phyloP scores from a whole-genome alignment of 2,329 filamentous ascomycete species.

The Ascochyta koolunga region DNA sequence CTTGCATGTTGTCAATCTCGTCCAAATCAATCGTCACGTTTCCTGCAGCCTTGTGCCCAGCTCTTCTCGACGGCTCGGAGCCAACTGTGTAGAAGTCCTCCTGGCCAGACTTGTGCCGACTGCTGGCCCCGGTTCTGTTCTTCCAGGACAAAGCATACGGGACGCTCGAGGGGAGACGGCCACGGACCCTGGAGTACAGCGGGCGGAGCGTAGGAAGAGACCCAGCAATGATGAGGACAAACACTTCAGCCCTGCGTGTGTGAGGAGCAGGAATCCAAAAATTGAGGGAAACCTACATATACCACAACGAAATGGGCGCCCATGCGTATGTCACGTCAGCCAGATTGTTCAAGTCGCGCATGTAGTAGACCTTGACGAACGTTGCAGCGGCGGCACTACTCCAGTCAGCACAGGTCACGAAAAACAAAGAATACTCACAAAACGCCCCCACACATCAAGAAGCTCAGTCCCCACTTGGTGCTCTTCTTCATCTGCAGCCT shows the following conservation, averaged over 20 bases:
- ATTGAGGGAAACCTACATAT: not conserved
- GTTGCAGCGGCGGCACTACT: slow-evolving; percentile 3
- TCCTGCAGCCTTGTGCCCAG: not conserved
- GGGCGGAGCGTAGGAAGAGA: slow-evolving; percentile 45
- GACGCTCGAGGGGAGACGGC: not conserved
- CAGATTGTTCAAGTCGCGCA: slow-evolving; percentile 1
- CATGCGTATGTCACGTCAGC: slow-evolving; percentile 4
- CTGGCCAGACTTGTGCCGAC: not conserved
- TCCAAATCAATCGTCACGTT: not conserved
- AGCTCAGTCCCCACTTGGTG: slow-evolving; percentile 7
- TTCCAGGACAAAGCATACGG: not conserved
- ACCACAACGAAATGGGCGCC: slow-evolving; percentile 3
- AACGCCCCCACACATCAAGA: slow-evolving; percentile 1
- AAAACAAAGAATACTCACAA: not conserved
- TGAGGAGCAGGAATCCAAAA: not conserved
- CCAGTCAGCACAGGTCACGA: not conserved
- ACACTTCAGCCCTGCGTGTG: not conserved
- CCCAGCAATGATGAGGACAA: slow-evolving; percentile 39
- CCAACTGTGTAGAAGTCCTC: not conserved
- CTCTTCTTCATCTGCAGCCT: slow-evolving; percentile 5
- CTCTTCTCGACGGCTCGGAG: not conserved
- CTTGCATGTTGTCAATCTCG: not conserved
- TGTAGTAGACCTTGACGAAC: slow-evolving; percentile 8
- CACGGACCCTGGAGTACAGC: not conserved
- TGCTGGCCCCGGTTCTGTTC: not conserved